These are phyloP conservation scores for Microthlaspi erraticum DNA, from an alignment of 345 rosid genomes.

Conservation along the genomic window DNA sequence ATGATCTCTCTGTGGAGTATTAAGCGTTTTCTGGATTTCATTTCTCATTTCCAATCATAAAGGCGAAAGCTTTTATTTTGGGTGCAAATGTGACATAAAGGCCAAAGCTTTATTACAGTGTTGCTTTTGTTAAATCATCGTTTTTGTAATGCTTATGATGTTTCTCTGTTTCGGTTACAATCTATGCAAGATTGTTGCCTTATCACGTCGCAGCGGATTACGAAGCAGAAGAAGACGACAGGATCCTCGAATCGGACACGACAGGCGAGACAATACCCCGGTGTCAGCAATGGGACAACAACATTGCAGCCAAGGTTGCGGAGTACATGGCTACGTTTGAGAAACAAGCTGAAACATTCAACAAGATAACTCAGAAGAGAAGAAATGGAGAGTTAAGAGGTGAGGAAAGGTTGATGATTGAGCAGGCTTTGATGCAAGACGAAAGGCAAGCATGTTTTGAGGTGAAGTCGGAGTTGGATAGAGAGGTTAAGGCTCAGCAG, in stretches of 20 bases:
- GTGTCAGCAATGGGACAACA: conserved; percentile 88
- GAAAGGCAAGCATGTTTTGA: conserved; percentile 65
- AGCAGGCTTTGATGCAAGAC: conserved; percentile 75
- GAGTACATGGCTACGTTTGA: conserved; percentile 87
- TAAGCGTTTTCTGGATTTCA: neutral
- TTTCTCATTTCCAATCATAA: neutral
- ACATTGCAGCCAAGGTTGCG: conserved; percentile 84
- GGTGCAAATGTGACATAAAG: too few relatives aligned
- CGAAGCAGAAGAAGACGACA: conserved; percentile 97
- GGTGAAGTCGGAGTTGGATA: conserved; percentile 65
- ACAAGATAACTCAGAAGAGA: conserved; percentile 70
- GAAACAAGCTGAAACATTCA: conserved; percentile 83
- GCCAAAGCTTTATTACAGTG: conserved; percentile 9
- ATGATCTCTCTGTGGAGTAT: neutral
- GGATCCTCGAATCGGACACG: conserved; percentile 82
- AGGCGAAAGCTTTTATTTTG: conserved; percentile 33
- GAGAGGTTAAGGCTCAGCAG: conserved; percentile 78
- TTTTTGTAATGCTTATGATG: too few relatives aligned
- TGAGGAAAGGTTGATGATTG: conserved; percentile 85
- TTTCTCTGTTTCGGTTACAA: conserved; percentile 27
- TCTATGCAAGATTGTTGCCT: conserved; percentile 77
- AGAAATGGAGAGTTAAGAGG: conserved; percentile 66
- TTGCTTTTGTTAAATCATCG: neutral
- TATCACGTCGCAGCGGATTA: conserved; percentile 93
- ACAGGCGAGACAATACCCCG: conserved; percentile 79